Evolutionary conservation across 495 filamentous ascomycete genomes (phyloP), one percentile per base, ranked within the genome.

Genomic region (Rhypophila decipiens): DNA sequence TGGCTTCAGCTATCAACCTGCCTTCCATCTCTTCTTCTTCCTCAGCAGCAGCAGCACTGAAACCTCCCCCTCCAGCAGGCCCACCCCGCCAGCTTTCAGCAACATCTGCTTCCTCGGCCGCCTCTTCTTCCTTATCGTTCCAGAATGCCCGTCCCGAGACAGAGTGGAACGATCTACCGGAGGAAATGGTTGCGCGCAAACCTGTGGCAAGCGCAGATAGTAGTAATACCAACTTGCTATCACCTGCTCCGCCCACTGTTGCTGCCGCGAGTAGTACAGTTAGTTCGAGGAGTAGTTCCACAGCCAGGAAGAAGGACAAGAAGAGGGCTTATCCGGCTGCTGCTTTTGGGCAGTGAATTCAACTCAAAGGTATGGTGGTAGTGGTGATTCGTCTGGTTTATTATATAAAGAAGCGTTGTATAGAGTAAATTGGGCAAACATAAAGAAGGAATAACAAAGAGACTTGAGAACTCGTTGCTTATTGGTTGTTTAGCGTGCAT

Each of bases 131-230:
- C 2, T 51, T 64, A 21, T 84, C 75, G 3, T 79, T 64, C 58
- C 75, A 78, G 50, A 76, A 72, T 43, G 39, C 57, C 51, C 65
- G 74, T 15, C 74, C 76, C 27, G 68, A 72, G 19, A 67, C 56
- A n/a, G 76, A 79, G 53, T 79, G 76, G 76, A 79, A 79, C 55
- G 76, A 79, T 47, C 47, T 79, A 7, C 76, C 76, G 1, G 58
- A 66, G 4, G 75, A 79, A 17, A 77, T 79, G 71, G 64, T 72
- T 12, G 27, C 22, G 15, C n/a, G n/a, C n/a, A n/a, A n/a, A n/a
- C n/a, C n/a, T n/a, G n/a, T n/a, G n/a, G n/a, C n/a, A n/a, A 39
- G 49, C 10, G 37, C 53, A 9, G 36, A 27, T 10, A 42, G 39
- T 3, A 39, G 51, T 11, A 33, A 51, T 39, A 29, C 36, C 17